These are phyloP conservation scores for Apiospora saccharicola DNA, from an alignment of 2,329 filamentous ascomycete species.

Conservation along the genomic window DNA sequence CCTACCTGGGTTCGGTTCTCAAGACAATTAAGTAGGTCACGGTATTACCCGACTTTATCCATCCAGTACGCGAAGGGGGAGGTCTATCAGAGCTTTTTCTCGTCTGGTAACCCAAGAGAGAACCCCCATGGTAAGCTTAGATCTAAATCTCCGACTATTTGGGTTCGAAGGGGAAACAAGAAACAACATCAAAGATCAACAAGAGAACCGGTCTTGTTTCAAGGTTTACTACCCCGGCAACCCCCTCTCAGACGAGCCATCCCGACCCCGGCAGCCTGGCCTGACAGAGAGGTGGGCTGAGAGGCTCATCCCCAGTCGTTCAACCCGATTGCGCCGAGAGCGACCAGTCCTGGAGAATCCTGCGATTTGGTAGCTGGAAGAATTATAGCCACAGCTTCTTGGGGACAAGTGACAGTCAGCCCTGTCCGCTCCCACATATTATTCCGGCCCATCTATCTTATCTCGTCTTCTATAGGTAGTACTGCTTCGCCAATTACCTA, in stretches of 20 bases:
- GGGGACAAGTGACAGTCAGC: conserved; percentile 30
- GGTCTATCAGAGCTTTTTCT: neutral
- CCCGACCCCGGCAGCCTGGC: conserved; percentile 10
- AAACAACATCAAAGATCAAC: conserved; percentile 14
- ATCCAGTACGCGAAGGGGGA: neutral
- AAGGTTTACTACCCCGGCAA: neutral
- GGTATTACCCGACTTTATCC: conserved; percentile 20
- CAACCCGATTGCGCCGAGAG: conserved; percentile 31
- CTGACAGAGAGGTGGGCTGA: conserved; percentile 23
- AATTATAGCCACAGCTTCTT: conserved; percentile 38
- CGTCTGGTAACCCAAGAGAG: neutral
- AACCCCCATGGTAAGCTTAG: neutral
- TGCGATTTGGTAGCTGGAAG: conserved; percentile 42
- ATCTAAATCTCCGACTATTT: conserved; percentile 13
- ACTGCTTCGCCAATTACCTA: neutral
- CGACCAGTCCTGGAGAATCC: conserved; percentile 32
- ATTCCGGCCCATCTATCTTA: conserved; percentile 27
- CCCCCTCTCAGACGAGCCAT: neutral
- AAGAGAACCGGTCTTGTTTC: neutral
- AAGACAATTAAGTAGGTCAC: neutral
- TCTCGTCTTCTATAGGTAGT: conserved; percentile 21
- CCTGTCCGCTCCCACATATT: conserved; percentile 29
- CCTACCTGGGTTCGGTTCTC: conserved; percentile 2
- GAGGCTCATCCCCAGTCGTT: conserved; percentile 25
- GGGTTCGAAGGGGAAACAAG: neutral